Percentiles rank a stretch among this genome's conserved stretches.
These are phyloP conservation scores for Sherardia arvensis DNA, from an alignment of 257 asterid species.

Conservation along the genomic window DNA sequence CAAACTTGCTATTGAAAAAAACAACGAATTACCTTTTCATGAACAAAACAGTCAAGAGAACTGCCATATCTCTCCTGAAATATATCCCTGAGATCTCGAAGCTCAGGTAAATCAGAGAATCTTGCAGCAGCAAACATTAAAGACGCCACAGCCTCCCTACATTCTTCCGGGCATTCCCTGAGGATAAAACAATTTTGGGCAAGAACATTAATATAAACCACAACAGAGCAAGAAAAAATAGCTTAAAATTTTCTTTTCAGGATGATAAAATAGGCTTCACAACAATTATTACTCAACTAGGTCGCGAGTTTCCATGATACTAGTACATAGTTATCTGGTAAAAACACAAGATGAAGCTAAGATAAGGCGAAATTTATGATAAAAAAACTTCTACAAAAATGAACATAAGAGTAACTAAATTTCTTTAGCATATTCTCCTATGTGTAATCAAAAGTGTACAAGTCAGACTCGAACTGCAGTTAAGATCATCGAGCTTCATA, in stretches of 20 bases:
- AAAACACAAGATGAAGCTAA: neutral
- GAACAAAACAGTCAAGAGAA: conserved; percentile 56
- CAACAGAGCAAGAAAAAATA: neutral
- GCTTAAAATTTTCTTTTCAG: neutral
- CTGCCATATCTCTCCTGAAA: conserved; percentile 73
- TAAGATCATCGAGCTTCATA: neutral
- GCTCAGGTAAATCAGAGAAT: conserved; percentile 93
- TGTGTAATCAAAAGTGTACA: neutral
- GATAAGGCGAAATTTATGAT: too few species aligned
- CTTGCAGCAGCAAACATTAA: conserved; percentile 98
- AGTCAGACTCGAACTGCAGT: neutral
- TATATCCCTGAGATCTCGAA: conserved; percentile 80
- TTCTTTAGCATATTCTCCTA: neutral
- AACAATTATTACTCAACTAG: neutral
- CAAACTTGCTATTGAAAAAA: conserved; percentile 6
- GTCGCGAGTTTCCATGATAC: neutral
- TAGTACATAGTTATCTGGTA: neutral
- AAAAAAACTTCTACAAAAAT: too few species aligned
- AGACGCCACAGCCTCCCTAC: conserved; percentile 80
- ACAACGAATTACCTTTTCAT: conserved; percentile 54
- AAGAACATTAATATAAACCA: neutral
- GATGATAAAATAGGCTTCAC: neutral
- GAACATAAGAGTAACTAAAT: neutral
- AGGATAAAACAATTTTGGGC: conserved; percentile 13
- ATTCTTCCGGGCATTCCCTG: conserved; percentile 96